Conservation (phyloP, 2,329 filamentous ascomycete species). For the Penicillium sp. region DNA sequence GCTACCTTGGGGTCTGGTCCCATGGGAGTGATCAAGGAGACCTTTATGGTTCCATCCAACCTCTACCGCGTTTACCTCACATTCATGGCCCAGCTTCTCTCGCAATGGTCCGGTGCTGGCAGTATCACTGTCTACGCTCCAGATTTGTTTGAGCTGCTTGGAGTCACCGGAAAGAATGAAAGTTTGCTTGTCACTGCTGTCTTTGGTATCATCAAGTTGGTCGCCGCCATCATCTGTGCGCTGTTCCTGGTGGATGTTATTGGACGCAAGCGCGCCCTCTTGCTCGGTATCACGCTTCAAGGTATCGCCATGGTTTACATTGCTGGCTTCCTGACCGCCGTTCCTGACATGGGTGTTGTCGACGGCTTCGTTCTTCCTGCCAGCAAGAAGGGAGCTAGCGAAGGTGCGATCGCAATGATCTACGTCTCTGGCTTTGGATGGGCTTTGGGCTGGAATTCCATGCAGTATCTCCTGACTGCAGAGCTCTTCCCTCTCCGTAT, state of each 20-base stretch:
- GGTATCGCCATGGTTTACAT: constrained; percentile 64
- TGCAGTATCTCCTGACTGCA: constrained; percentile 77
- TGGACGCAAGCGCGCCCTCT: constrained; percentile 68
- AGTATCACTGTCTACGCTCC: constrained; percentile 76
- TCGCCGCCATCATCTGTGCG: constrained; percentile 67
- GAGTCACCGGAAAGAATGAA: constrained; percentile 67
- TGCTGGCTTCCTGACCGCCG: constrained; percentile 61
- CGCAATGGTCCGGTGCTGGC: constrained; percentile 73
- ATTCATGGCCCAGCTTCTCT: constrained; percentile 68
- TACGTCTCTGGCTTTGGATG: constrained; percentile 69
- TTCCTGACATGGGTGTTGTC: constrained; percentile 57
- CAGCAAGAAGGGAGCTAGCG: constrained; percentile 58
- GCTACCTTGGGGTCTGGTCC: constrained; percentile 67
- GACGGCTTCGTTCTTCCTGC: constrained; percentile 51
- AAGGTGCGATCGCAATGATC: constrained; percentile 69
- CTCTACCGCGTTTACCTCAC: constrained; percentile 71
- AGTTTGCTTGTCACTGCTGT: constrained; percentile 72
- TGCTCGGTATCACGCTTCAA: constrained; percentile 63
- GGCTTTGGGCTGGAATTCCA: constrained; percentile 72
- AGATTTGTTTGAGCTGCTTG: constrained; percentile 71
- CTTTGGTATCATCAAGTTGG: constrained; percentile 74
- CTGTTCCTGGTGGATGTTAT: constrained; percentile 79
- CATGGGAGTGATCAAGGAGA: constrained; percentile 67
- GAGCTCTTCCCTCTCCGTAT: constrained; percentile 77
- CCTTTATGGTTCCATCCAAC: constrained; percentile 68